phyloP scores from a whole-genome alignment of 169 alveolate species.

The Theileria orientalis region DNA sequence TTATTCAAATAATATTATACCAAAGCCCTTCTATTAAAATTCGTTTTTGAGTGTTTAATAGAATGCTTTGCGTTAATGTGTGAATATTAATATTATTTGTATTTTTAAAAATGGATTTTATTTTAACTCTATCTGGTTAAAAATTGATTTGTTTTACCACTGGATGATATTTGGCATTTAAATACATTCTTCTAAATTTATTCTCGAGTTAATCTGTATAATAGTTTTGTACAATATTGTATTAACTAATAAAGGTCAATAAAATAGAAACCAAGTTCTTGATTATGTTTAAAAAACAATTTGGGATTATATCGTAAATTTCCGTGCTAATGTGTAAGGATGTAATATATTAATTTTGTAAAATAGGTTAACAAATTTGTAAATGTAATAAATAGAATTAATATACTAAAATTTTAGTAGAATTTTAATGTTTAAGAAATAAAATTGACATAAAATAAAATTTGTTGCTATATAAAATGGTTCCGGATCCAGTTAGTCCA shows the following conservation, averaged over 20 bases:
- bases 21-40: neutral
- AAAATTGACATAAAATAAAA: neutral
- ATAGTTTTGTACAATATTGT: neutral
- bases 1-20: neutral
- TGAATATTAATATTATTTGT: neutral
- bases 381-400: too few species aligned
- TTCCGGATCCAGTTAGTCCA: neutral
- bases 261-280: too few species aligned
- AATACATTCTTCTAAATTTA: too few species aligned
- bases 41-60: neutral
- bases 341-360: neutral
- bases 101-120: too few species aligned
- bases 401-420: neutral
- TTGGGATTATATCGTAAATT: too few species aligned
- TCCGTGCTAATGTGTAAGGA: neutral
- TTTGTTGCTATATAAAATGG: constrained; percentile 6
- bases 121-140: neutral
- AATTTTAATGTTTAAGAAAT: constrained; percentile 6
- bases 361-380: neutral
- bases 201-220: too few species aligned
- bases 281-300: too few species aligned
- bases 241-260: too few species aligned
- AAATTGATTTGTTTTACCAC: neutral
- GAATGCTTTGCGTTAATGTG: constrained; percentile 1
- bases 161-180: constrained; percentile 10